Percentiles rank a stretch among this genome's conserved stretches.
Evolutionary conservation across 768 basidiomycete species (phyloP).

Genomic region (Psilocybe cyanescens): DNA sequence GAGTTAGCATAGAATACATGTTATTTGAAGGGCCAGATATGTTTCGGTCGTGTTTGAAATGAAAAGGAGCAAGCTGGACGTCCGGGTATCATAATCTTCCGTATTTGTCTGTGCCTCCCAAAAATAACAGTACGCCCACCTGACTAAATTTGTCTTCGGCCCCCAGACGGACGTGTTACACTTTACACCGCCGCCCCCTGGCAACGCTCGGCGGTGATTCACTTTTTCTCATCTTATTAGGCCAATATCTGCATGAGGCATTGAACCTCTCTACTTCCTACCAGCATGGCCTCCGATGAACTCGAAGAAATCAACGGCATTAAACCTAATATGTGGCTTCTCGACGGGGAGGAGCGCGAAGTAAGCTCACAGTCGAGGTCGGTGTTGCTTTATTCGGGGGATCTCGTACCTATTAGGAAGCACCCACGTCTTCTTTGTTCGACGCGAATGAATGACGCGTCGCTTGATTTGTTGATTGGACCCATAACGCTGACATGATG

Average conservation of each 20-base stretch:
- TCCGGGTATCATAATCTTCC: background rate
- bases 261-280: conserved; percentile 8
- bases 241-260: background rate
- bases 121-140: conserved; percentile 9
- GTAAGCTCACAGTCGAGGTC: conserved; percentile 46
- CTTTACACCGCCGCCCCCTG: background rate
- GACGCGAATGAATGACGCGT: conserved; percentile 19
- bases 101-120: background rate
- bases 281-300: conserved; percentile 37
- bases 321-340: conserved; percentile 48
- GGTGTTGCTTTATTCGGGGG: background rate
- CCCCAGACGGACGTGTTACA: conserved; percentile 12
- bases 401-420: background rate
- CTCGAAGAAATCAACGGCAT: conserved; percentile 55
- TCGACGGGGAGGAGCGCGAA: conserved; percentile 52
- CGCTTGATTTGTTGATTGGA: conserved; percentile 12
- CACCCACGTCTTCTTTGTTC: background rate
- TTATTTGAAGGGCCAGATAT: background rate
- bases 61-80: background rate
- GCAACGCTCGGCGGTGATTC: too few species aligned
- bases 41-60: background rate
- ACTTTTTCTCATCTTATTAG: background rate
- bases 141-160: conserved; percentile 28
- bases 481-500: conserved; percentile 2
- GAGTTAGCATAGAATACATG: conserved; percentile 10